phyloP scores from a whole-genome alignment of 768 basidiomycete genomes.

The Pleurotus djamor region DNA sequence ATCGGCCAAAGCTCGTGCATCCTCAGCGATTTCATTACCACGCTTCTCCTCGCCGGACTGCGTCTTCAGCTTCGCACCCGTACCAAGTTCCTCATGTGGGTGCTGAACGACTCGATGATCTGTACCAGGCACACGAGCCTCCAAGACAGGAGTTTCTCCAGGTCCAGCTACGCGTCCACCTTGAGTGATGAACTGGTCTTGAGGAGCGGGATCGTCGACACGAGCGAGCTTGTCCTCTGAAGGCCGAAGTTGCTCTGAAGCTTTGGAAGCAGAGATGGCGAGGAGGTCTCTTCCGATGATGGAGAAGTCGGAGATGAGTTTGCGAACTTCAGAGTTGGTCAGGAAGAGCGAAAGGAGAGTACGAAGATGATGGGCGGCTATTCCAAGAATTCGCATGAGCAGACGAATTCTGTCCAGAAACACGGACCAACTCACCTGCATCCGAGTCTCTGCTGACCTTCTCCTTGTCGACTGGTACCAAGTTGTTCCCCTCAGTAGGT shows the following conservation, averaged over 20 bases:
- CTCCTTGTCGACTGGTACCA: slow-evolving; percentile 42
- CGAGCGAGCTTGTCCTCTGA: slow-evolving; percentile 52
- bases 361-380: slow-evolving; percentile 84
- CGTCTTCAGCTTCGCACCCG: neutral
- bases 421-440: slow-evolving; percentile 40
- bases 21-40: neutral
- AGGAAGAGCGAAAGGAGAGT: slow-evolving; percentile 82
- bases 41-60: neutral
- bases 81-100: neutral
- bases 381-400: neutral
- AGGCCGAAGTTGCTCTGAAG: slow-evolving; percentile 68
- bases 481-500: slow-evolving; percentile 12
- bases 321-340: slow-evolving; percentile 91
- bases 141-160: slow-evolving; percentile 29
- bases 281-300: slow-evolving; percentile 82
- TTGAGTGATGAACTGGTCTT: slow-evolving; percentile 60
- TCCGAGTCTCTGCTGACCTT: slow-evolving; percentile 57
- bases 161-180: slow-evolving; percentile 28
- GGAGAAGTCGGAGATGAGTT: slow-evolving; percentile 77
- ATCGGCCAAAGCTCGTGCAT: neutral
- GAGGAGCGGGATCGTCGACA: slow-evolving; percentile 68
- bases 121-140: slow-evolving; percentile 27
- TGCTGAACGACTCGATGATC: slow-evolving; percentile 7
- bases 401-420: neutral
- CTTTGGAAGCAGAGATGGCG: slow-evolving; percentile 66